phyloP scores from a whole-genome alignment of 2,329 filamentous ascomycete species.

The Aureobasidium subglaciale region DNA sequence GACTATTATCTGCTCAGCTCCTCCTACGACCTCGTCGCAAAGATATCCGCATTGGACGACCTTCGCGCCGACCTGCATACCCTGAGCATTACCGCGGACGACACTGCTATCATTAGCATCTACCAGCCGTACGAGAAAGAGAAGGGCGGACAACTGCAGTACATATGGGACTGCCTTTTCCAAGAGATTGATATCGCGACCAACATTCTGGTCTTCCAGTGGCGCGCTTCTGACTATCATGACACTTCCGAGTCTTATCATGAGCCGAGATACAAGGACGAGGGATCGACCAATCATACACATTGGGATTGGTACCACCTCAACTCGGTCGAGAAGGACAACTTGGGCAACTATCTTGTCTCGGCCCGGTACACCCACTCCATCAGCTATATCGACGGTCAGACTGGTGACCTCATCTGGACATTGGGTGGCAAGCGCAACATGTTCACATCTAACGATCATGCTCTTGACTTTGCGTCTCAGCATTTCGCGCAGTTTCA shows the following conservation, averaged over 20 bases:
- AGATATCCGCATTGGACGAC: conserved; percentile 28
- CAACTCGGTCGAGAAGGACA: conserved; percentile 49
- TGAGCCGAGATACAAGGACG: conserved; percentile 35
- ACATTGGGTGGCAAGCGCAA: conserved; percentile 34
- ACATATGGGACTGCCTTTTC: conserved; percentile 38
- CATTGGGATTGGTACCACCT: conserved; percentile 50
- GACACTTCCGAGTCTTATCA: conserved; percentile 16
- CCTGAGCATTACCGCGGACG: conserved; percentile 36
- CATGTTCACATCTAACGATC: conserved; percentile 21
- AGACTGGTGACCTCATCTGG: conserved; percentile 47
- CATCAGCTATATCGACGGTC: conserved; percentile 41
- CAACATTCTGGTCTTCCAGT: conserved; percentile 33
- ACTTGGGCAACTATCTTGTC: conserved; percentile 47
- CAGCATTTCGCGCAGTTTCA: conserved; percentile 45
- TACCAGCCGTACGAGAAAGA: conserved; percentile 32
- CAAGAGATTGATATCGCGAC: conserved; percentile 38
- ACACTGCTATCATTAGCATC: conserved; percentile 37
- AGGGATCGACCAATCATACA: conserved; percentile 24
- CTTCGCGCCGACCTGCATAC: conserved; percentile 38
- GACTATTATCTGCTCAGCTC: conserved; percentile 30
- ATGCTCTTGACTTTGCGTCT: conserved; percentile 33
- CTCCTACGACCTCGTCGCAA: conserved; percentile 31
- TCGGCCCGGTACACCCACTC: conserved; percentile 45
- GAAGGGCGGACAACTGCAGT: conserved; percentile 27
- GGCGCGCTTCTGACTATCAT: conserved; percentile 33